Evolutionary conservation across 2,329 filamentous ascomycete genomes (phyloP).

Genomic region (Geosmithia morbida): DNA sequence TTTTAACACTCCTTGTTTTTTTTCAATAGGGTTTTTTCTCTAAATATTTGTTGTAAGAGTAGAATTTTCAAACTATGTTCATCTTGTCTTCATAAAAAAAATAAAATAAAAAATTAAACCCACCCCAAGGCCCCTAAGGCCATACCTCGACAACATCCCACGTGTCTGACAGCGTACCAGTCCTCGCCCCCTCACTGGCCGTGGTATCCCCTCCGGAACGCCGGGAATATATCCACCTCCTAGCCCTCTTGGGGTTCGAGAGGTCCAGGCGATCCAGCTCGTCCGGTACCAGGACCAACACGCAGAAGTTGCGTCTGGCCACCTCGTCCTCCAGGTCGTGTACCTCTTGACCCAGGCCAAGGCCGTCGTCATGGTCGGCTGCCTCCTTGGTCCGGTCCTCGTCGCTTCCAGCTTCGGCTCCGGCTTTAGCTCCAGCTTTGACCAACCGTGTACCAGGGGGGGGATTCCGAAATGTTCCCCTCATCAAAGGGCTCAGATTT

Average conservation of each 20-base stretch:
- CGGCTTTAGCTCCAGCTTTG: too few species aligned
- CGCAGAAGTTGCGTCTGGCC: constrained; percentile 63
- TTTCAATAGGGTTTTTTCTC: too few species aligned
- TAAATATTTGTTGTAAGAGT: too few species aligned
- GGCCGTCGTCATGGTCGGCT: constrained; percentile 20
- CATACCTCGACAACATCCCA: constrained; percentile 43
- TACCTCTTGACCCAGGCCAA: constrained; percentile 47
- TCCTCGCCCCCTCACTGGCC: too few species aligned
- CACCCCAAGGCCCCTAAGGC: constrained; percentile 44
- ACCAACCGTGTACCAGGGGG: constrained; percentile 48
- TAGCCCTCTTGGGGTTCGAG: constrained; percentile 45
- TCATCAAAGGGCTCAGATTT: constrained; percentile 69
- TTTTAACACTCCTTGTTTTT: too few species aligned
- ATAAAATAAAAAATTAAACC: too few species aligned
- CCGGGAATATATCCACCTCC: constrained; percentile 55
- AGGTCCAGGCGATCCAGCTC: constrained; percentile 66
- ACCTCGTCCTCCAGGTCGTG: constrained; percentile 54
- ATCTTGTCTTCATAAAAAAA: too few species aligned
- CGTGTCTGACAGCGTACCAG: too few species aligned
- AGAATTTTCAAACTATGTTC: too few species aligned
- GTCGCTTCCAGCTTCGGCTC: too few species aligned
- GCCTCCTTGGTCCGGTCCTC: too few species aligned
- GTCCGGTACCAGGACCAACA: constrained; percentile 68
- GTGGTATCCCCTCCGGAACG: constrained; percentile 26
- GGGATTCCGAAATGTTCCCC: constrained; percentile 62